Evolutionary conservation across 805 yeast genomes (phyloP), one percentile per base, ranked within the genome.

Genomic region (Ogataea ganodermae): DNA sequence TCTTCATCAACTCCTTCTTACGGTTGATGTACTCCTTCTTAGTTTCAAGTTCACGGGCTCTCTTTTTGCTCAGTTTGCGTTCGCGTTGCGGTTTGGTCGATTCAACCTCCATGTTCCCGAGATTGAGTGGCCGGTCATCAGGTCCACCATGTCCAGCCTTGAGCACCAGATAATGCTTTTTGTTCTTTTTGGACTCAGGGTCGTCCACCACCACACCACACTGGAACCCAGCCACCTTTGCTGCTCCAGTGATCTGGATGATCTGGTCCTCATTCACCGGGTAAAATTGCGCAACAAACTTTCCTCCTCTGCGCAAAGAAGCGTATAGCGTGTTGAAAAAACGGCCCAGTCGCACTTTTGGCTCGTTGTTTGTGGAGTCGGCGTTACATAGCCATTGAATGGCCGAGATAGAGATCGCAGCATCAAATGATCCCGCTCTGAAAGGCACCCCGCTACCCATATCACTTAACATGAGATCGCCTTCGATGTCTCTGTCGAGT

Each of bases 341-440:
- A 39, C 86, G 72, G 68, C 84, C 72, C 45, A 89, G 69, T 66
- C 99, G 80, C 60, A 77, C 78, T 62, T 85, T 84, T 18, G 99
- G 99, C 61, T 91, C 96, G 45, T 83, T 84, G 32, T 76, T 74
- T 2, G 89, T 68, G 5, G 89, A 77, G 66, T 94, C 99, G 2
- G 98, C 98, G 65, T 94, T 94, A 72, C 97, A 91, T 35, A 94
- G 78, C 99, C 99, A 94, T 67, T 94, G 99, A 43, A 94, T 90
- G 10, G 95, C 99, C 28, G 96, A 86, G 52, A 94, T 89, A 21
- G 95, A 85, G 26, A 94, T 88, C 1, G 96, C 98, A 1, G 97
- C 97, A 67, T 94, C 99, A 66, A 92, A 94, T 0, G 96, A 77
- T 42, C 99, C 99, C 2, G 98, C 89, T 62, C 99, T 77, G 62